Conservation (phyloP, 306 rosid genomes). For the Quercus agrifolia region DNA sequence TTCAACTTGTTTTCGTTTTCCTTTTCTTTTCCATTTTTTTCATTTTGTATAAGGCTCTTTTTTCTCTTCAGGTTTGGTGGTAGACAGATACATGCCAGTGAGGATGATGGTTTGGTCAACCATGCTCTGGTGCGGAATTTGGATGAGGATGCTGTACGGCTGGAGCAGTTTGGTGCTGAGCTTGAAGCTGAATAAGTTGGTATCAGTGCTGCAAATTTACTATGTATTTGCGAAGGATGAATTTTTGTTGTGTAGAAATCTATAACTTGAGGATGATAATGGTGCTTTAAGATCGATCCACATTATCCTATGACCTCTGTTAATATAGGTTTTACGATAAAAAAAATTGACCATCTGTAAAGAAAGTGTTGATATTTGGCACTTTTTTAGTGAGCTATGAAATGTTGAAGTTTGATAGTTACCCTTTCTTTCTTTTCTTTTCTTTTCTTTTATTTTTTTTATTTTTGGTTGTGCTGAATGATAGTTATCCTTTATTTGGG, state of each 20-base stretch:
- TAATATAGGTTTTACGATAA: not conserved
- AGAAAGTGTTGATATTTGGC: not conserved
- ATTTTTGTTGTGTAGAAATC: not conserved
- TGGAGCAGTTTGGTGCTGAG: constrained; percentile 89
- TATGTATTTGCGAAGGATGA: not conserved
- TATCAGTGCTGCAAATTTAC: not conserved
- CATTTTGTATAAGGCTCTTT: not conserved
- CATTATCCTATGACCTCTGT: not conserved
- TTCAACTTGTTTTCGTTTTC: not conserved
- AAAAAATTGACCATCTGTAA: not conserved
- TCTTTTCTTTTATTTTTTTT: fast-evolving
- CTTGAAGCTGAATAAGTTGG: constrained; percentile 71
- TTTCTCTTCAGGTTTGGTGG: constrained; percentile 78
- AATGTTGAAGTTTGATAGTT: not conserved
- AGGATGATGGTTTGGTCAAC: constrained; percentile 78
- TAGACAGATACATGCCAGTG: constrained; percentile 82
- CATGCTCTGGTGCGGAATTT: constrained; percentile 67
- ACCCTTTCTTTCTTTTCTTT: not conserved
- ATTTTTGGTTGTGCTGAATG: not conserved
- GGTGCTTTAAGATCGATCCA: no score
- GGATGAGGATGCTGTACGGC: constrained; percentile 63
- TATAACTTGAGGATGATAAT: not conserved
- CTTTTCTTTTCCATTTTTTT: not conserved
- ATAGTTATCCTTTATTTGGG: not conserved
- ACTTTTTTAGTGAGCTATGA: not conserved